Conservation (phyloP, 257 asterid genomes). For the Petunia axillaris region DNA sequence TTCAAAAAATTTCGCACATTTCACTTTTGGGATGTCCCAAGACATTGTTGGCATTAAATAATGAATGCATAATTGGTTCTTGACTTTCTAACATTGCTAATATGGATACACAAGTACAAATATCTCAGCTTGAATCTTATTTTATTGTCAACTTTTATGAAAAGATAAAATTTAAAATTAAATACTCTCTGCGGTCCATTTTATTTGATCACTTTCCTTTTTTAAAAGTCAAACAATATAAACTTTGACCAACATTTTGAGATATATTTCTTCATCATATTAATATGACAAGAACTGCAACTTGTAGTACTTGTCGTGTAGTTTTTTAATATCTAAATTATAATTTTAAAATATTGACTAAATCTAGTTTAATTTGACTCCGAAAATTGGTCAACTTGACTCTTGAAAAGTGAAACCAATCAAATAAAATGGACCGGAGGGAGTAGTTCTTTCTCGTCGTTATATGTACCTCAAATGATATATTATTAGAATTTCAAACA, state of each 20-base stretch:
- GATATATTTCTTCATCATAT: too few relatives aligned
- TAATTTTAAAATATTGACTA: too few relatives aligned
- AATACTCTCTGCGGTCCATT: neutral
- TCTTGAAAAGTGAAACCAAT: too few relatives aligned
- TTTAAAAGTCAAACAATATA: too few relatives aligned
- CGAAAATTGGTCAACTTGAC: too few relatives aligned
- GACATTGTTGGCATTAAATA: neutral
- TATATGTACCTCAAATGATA: neutral
- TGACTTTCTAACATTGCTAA: constrained; percentile 17
- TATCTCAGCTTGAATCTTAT: constrained; percentile 6
- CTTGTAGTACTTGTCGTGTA: too few relatives aligned
- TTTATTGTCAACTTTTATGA: constrained; percentile 18
- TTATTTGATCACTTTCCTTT: too few relatives aligned
- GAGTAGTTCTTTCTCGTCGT: neutral
- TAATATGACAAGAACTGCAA: too few relatives aligned
- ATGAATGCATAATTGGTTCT: constrained; percentile 16
- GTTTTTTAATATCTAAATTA: too few relatives aligned
- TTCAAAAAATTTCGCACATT: neutral
- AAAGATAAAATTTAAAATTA: constrained; percentile 2
- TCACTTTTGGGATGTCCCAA: constrained; percentile 24
- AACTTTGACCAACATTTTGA: too few relatives aligned
- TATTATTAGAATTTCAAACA: neutral
- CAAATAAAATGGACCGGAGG: too few relatives aligned
- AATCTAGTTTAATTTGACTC: too few relatives aligned
- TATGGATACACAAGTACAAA: constrained; percentile 19